Conservation (phyloP, 106 monocot genomes). For the Dendrobium nobile region DNA sequence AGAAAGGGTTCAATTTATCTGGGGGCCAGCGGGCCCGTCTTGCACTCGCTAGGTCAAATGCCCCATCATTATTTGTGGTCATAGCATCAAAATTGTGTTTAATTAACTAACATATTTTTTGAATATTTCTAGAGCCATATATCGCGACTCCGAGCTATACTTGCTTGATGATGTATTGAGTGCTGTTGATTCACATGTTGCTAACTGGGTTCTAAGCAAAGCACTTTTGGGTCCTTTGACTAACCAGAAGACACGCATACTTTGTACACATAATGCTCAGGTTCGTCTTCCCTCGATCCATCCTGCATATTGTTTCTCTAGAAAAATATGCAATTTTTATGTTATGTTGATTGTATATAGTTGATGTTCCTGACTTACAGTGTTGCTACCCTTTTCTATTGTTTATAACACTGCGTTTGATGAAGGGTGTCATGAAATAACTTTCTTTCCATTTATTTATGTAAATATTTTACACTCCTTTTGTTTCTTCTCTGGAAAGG, state of each 20-base stretch:
- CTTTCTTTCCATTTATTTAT: neutral
- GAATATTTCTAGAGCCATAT: slow-evolving; percentile 69
- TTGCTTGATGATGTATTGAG: slow-evolving; percentile 94
- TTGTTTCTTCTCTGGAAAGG: slow-evolving; percentile 37
- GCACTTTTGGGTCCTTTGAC: slow-evolving; percentile 64
- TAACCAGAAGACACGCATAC: slow-evolving; percentile 64
- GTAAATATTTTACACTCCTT: neutral
- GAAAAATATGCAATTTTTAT: neutral
- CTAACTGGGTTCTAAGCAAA: slow-evolving; percentile 69
- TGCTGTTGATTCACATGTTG: slow-evolving; percentile 98
- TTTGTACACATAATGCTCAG: slow-evolving; percentile 93
- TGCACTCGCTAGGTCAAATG: slow-evolving; percentile 74
- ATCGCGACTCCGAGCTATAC: slow-evolving; percentile 71
- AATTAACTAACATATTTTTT: neutral
- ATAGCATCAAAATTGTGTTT: neutral
- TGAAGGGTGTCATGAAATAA: neutral
- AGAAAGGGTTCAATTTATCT: slow-evolving; percentile 91
- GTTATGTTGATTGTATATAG: neutral
- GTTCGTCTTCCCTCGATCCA: slow-evolving; percentile 29
- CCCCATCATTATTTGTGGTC: neutral
- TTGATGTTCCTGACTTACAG: neutral
- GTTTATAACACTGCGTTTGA: neutral
- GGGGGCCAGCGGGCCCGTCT: slow-evolving; percentile 91
- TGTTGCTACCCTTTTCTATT: neutral
- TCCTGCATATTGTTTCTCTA: neutral